A percentile compares a stretch with the other conserved stretches of the same genome.
phyloP scores from a whole-genome alignment of 768 basidiomycete species.

The Fomitopsis serialis region DNA sequence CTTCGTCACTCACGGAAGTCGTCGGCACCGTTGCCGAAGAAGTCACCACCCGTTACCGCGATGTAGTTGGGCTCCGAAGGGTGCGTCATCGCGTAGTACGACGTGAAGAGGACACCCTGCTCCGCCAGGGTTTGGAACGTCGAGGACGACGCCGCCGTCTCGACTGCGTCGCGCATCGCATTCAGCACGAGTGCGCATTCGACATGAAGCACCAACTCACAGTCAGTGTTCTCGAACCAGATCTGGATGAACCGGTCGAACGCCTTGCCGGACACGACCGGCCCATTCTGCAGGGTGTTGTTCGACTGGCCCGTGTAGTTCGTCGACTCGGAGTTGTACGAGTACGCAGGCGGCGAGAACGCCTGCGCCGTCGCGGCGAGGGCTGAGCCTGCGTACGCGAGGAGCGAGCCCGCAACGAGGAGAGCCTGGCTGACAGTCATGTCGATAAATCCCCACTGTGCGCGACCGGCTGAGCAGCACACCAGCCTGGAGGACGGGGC shows the following conservation, averaged over 20 bases:
- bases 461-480: neutral
- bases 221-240: constrained; percentile 65
- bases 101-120: constrained; percentile 41
- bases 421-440: neutral
- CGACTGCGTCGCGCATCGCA: constrained; percentile 20
- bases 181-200: constrained; percentile 7
- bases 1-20: constrained; percentile 24
- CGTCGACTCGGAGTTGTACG: constrained; percentile 21
- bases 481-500: neutral
- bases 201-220: constrained; percentile 6
- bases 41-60: constrained; percentile 46
- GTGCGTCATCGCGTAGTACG: constrained; percentile 47
- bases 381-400: constrained; percentile 8
- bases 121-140: constrained; percentile 34
- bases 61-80: constrained; percentile 62
- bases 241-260: constrained; percentile 49
- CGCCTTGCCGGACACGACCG: constrained; percentile 34
- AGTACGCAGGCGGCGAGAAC: constrained; percentile 25
- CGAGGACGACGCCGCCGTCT: constrained; percentile 18
- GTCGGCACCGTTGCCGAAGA: constrained; percentile 45
- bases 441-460: neutral
- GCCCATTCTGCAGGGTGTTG: constrained; percentile 33
- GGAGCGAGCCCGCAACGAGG: neutral
- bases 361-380: constrained; percentile 20
- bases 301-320: constrained; percentile 41